Evolutionary conservation across 2,329 filamentous ascomycete species (phyloP), one percentile per base, ranked within the genome.

Genomic region (Orbilia quercus): DNA sequence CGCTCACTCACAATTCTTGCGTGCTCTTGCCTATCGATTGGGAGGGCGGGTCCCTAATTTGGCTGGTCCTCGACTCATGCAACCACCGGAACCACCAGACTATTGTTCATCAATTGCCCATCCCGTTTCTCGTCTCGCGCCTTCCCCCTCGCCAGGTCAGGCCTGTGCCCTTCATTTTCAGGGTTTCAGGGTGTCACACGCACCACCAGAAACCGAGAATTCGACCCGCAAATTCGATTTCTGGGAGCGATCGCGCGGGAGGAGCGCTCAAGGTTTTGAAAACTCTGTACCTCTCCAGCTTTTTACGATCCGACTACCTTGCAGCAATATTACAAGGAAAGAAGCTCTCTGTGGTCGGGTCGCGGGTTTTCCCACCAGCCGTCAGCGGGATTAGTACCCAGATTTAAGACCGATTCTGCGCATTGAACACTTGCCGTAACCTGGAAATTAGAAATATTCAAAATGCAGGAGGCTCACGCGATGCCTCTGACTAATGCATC

Each of bases 11-110:
- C 59, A 62, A 72, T 59, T 72, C 59, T 73, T 66, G 69, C 69
- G 69, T 73, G 69, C 69, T 73, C 55, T 31, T 73, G 69, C 69
- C 65, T 65, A 65, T 72, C 66, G 51, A 50, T 14, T 45, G 42
- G n/a, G 31, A 53, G 42, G 44, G 54, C 48, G 47, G 54, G 58
- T 73, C 54, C 69, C 60, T 72, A 51, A 50, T 53, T 64, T 73
- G 54, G 60, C 25, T 34, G 53, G 22, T 48, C 45, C 60, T 62
- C 54, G 51, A 51, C 44, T 58, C 38, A 55, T 62, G 51, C 55
- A 55, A 22, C 51, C 18, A 23, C 6, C 45, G 22, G 28, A 31
- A 31, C 28, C 28, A 31, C 28, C 28, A 31, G 28, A 36, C 28
- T 36, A 65, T 31, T 54, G 53, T 31, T 42, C 55, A 47, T 65